These are phyloP conservation scores for Lantana camara DNA, from an alignment of 257 asterid genomes.

Conservation along the genomic window DNA sequence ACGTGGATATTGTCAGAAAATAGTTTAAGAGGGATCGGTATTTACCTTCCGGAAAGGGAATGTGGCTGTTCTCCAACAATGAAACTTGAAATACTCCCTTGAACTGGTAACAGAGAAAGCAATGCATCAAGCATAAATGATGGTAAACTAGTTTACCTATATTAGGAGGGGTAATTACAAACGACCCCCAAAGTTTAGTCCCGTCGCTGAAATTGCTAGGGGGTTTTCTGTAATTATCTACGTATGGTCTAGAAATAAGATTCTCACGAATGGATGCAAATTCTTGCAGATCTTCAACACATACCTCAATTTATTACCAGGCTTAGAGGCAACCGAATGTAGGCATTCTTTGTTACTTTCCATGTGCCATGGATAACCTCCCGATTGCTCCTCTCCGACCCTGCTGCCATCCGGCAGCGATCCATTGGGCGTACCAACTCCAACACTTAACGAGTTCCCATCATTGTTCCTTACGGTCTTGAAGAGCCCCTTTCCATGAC, in stretches of 20 bases:
- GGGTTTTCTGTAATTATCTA: not conserved
- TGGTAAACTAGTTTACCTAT: not conserved
- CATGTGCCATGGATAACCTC: constrained; percentile 29
- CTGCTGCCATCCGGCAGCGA: constrained; percentile 22
- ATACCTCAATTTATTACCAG: constrained; percentile 41
- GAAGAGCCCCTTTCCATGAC: constrained; percentile 51
- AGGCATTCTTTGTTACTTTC: constrained; percentile 29
- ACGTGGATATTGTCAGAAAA: not conserved
- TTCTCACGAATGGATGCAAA: not conserved
- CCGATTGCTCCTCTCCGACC: constrained; percentile 22
- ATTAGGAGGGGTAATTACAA: too few species aligned
- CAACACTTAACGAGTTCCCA: constrained; percentile 62
- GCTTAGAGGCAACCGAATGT: constrained; percentile 31
- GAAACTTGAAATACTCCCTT: constrained; percentile 40
- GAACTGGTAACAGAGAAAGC: constrained; percentile 25
- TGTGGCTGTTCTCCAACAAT: constrained; percentile 54
- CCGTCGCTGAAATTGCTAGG: too few species aligned
- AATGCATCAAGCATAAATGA: not conserved
- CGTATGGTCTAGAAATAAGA: not conserved
- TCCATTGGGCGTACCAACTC: constrained; percentile 34
- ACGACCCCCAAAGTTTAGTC: too few species aligned
- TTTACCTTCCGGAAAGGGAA: constrained; percentile 61
- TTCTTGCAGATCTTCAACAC: constrained; percentile 26
- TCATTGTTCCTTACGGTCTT: constrained; percentile 55
- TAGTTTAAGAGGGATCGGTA: not conserved